phyloP scores from a whole-genome alignment of 345 rosid genomes.

The Salix udensis region DNA sequence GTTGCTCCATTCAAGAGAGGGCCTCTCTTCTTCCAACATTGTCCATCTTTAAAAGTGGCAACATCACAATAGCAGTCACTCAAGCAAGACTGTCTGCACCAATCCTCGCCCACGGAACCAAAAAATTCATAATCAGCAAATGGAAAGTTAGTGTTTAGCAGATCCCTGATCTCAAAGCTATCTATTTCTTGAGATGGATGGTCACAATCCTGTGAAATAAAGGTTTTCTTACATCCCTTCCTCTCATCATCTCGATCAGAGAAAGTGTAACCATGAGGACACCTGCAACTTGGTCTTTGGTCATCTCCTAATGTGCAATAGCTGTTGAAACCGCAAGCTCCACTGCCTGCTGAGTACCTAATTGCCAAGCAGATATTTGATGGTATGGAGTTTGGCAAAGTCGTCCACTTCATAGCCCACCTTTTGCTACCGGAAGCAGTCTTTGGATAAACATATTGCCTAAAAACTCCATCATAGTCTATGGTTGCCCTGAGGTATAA shows the following conservation, averaged over 20 bases:
- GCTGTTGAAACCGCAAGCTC: constrained; percentile 62
- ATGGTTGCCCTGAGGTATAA: constrained; percentile 43
- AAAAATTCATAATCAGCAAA: too few relatives aligned
- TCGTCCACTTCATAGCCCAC: constrained; percentile 36
- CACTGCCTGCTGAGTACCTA: constrained; percentile 20
- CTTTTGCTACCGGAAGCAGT: constrained; percentile 2
- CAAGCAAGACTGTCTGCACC: constrained; percentile 31
- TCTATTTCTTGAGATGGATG: constrained; percentile 9
- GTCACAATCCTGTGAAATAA: constrained; percentile 35
- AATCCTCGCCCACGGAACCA: too few relatives aligned
- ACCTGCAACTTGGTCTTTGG: constrained; percentile 42
- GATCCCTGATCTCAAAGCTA: too few relatives aligned
- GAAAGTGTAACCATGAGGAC: constrained; percentile 6
- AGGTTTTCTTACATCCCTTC: constrained; percentile 41
- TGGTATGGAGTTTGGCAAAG: constrained; percentile 16
- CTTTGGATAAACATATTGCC: constrained; percentile 52
- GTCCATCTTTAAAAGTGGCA: constrained; percentile 22
- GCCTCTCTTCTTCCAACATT: constrained; percentile 49
- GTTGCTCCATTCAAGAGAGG: constrained; percentile 41
- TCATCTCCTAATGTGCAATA: constrained; percentile 37
- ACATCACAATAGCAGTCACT: constrained; percentile 54
- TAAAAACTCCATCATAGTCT: constrained; percentile 55
- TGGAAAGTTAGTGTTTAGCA: too few relatives aligned
- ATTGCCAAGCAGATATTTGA: constrained; percentile 35
- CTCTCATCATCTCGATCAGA: constrained; percentile 30